A percentile compares a stretch with the other conserved stretches of the same genome.
phyloP scores from a whole-genome alignment of 179 eudicot genomes.

The Silene vulgaris region DNA sequence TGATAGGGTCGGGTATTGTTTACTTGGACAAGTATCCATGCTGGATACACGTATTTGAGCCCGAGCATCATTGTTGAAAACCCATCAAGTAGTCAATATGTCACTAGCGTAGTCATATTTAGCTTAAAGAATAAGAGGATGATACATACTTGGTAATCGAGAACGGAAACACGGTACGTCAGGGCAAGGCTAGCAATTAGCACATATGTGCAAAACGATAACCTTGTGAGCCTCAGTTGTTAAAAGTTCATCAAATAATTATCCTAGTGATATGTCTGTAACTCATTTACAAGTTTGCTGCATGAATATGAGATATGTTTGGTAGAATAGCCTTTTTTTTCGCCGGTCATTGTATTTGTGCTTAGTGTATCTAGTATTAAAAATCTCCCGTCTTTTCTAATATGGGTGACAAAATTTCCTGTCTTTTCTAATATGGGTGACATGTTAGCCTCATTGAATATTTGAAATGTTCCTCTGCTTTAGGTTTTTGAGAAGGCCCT shows the following conservation, averaged over 20 bases:
- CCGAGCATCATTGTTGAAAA: too few species aligned
- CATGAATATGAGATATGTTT: background rate
- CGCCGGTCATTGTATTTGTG: background rate
- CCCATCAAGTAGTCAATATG: too few species aligned
- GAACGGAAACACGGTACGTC: background rate
- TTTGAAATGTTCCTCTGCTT: slow-evolving; percentile 17
- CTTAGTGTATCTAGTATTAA: too few species aligned
- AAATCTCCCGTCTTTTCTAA: background rate
- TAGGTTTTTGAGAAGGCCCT: slow-evolving; percentile 90
- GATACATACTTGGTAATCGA: background rate
- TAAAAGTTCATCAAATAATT: background rate
- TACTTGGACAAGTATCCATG: too few species aligned
- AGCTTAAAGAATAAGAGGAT: background rate
- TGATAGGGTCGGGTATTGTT: too few species aligned
- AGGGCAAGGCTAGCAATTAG: background rate
- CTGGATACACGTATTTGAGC: too few species aligned
- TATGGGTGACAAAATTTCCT: background rate
- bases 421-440: background rate
- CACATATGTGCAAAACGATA: background rate
- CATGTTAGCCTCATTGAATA: slow-evolving; percentile 13
- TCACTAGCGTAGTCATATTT: background rate
- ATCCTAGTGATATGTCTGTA: background rate
- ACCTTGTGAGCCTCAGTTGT: background rate
- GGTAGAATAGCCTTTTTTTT: background rate
- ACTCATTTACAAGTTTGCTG: background rate